Conservation (phyloP, 2,329 filamentous ascomycete species). For the Alternaria ethzedia region DNA sequence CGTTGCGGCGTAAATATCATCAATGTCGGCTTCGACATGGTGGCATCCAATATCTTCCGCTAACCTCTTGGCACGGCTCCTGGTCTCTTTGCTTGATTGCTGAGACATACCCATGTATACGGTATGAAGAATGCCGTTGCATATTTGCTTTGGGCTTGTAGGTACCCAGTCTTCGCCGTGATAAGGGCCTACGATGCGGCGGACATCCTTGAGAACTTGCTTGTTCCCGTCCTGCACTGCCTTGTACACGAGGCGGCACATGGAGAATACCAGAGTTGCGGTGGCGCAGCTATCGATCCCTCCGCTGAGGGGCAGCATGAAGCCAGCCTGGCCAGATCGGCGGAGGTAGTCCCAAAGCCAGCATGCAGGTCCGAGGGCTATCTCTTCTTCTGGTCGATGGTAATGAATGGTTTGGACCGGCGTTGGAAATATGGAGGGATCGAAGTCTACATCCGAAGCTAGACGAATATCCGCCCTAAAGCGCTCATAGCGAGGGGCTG, state of each 20-base stretch:
- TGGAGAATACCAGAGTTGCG: conserved; percentile 39
- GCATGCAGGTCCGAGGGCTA: conserved; percentile 68
- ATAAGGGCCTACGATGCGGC: conserved; percentile 59
- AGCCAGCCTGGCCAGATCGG: conserved; percentile 60
- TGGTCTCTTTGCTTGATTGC: conserved; percentile 68
- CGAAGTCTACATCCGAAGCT: conserved; percentile 50
- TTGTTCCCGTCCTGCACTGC: conserved; percentile 59
- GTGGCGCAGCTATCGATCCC: conserved; percentile 64
- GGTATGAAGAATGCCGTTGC: conserved; percentile 64
- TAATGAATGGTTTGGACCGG: conserved; percentile 39
- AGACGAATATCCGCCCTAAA: conserved; percentile 56
- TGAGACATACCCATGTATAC: conserved; percentile 35
- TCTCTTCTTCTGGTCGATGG: conserved; percentile 64
- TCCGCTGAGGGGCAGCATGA: conserved; percentile 63
- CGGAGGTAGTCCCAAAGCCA: conserved; percentile 72
- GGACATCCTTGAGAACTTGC: conserved; percentile 62
- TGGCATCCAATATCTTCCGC: conserved; percentile 69
- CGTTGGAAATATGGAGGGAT: conserved; percentile 56
- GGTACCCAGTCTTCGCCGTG: conserved; percentile 59
- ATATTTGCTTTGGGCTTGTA: conserved; percentile 65
- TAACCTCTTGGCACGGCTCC: conserved; percentile 69
- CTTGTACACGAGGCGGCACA: conserved; percentile 64
- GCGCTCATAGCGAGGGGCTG: conserved; percentile 55
- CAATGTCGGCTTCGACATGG: conserved; percentile 65
- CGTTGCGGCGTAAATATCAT: conserved; percentile 67